Evolutionary conservation across 2,329 filamentous ascomycete genomes (phyloP).

Genomic region (Dactylonectria macrodidyma): DNA sequence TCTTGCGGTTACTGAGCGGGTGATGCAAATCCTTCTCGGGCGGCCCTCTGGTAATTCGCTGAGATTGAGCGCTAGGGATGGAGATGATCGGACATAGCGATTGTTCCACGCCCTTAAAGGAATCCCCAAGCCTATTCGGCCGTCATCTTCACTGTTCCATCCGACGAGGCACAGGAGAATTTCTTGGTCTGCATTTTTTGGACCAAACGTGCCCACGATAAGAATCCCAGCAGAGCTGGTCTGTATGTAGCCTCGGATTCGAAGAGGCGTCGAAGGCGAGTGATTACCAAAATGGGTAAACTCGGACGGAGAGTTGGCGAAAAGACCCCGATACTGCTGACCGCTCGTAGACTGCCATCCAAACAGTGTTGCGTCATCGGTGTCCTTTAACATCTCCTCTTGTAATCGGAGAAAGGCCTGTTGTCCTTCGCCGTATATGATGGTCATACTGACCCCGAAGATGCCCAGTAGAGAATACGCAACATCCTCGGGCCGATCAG

Average conservation of each 20-base stretch:
- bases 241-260: not conserved
- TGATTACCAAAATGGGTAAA: not conserved
- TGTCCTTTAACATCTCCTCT: slow-evolving; percentile 32
- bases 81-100: slow-evolving; percentile 7
- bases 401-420: slow-evolving; percentile 46
- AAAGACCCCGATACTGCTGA: slow-evolving; percentile 7
- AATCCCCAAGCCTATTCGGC: not conserved
- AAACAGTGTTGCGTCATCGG: slow-evolving; percentile 25
- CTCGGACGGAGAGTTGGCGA: not conserved
- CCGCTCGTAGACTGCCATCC: not conserved
- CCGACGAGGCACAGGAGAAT: not conserved
- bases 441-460: slow-evolving; percentile 48
- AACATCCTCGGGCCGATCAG: slow-evolving; percentile 42
- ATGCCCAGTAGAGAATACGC: slow-evolving; percentile 50
- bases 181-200: not conserved
- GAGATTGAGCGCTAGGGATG: not conserved
- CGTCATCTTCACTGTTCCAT: not conserved
- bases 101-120: not conserved
- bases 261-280: too few relatives aligned
- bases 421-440: slow-evolving; percentile 47
- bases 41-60: not conserved
- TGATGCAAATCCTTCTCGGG: not conserved
- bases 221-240: not conserved
- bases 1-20: not conserved
- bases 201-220: not conserved